Percentiles rank a stretch among this genome's conserved stretches.
Conservation (phyloP, 768 basidiomycete species). For the Serendipita sp. region DNA sequence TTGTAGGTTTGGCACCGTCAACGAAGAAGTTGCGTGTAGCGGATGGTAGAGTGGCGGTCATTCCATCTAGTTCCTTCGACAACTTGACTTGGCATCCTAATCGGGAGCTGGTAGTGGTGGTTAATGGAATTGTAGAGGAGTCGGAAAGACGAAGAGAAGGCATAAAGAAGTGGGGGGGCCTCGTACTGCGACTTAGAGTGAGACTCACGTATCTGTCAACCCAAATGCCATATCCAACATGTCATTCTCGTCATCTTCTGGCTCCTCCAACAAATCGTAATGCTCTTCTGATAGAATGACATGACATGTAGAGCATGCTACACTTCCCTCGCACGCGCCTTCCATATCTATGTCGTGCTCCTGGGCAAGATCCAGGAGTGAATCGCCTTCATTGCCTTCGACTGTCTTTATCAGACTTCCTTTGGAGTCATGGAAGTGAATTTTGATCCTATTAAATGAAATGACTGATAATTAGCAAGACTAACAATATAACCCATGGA, state of each 20-base stretch:
- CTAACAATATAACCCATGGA: background rate
- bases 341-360: constrained; percentile 94
- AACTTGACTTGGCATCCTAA: constrained; percentile 42
- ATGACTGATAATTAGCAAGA: background rate
- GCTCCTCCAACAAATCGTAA: constrained; percentile 80
- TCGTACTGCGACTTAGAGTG: background rate
- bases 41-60: constrained; percentile 67
- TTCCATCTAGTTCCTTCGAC: constrained; percentile 68
- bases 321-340: constrained; percentile 95
- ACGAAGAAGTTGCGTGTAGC: constrained; percentile 98
- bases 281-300: constrained; percentile 67
- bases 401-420: constrained; percentile 72
- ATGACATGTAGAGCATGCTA: constrained; percentile 97
- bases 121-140: background rate
- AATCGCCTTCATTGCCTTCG: constrained; percentile 88
- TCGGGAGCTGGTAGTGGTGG: constrained; percentile 21
- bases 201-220: constrained; percentile 80
- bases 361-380: constrained; percentile 77
- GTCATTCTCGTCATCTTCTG: constrained; percentile 95
- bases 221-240: constrained; percentile 98
- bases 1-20: constrained; percentile 40
- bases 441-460: constrained; percentile 44
- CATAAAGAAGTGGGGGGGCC: background rate
- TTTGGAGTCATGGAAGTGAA: constrained; percentile 81
- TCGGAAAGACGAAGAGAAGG: background rate